Conservation (phyloP, 148 eudicot genomes). For the Nepenthes mirabilis region DNA sequence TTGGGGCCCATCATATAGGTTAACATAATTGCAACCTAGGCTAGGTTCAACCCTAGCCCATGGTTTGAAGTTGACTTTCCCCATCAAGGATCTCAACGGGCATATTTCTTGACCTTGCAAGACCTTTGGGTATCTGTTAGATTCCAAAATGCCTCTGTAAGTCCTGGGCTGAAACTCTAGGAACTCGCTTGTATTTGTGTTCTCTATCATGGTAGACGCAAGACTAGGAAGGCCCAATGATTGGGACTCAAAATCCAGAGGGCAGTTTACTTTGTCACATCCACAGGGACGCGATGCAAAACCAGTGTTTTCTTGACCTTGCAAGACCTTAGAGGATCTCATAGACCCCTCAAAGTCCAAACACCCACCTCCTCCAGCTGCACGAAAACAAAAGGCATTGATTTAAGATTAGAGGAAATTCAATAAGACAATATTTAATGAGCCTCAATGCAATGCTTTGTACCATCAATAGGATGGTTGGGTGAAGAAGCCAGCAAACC, state of each 20-base stretch:
- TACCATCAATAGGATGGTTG: conserved; percentile 46
- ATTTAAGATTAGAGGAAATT: neutral
- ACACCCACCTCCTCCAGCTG: conserved; percentile 43
- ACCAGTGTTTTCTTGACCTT: conserved; percentile 95
- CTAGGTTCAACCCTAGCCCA: conserved; percentile 34
- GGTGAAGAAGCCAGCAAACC: conserved; percentile 32
- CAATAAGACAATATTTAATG: neutral
- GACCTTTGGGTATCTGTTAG: conserved; percentile 74
- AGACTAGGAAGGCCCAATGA: conserved; percentile 23
- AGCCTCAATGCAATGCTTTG: neutral
- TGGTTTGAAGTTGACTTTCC: conserved; percentile 31
- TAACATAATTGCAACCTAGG: conserved; percentile 25
- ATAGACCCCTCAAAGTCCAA: conserved; percentile 76
- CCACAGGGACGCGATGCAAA: conserved; percentile 44
- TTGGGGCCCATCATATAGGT: conserved; percentile 26
- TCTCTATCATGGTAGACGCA: conserved; percentile 18
- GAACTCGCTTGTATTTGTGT: conserved; percentile 22
- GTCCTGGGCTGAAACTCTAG: conserved; percentile 24
- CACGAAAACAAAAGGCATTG: conserved; percentile 5
- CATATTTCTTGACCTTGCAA: conserved; percentile 99
- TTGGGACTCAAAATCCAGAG: conserved; percentile 28
- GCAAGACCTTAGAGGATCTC: conserved; percentile 97
- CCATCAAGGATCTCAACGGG: conserved; percentile 51
- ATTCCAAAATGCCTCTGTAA: conserved; percentile 51
- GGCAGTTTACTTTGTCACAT: conserved; percentile 38